Percentiles rank a stretch among this genome's conserved stretches.
phyloP scores from a whole-genome alignment of 352 stramenopile species.

The Peronosclerospora sorghi region DNA sequence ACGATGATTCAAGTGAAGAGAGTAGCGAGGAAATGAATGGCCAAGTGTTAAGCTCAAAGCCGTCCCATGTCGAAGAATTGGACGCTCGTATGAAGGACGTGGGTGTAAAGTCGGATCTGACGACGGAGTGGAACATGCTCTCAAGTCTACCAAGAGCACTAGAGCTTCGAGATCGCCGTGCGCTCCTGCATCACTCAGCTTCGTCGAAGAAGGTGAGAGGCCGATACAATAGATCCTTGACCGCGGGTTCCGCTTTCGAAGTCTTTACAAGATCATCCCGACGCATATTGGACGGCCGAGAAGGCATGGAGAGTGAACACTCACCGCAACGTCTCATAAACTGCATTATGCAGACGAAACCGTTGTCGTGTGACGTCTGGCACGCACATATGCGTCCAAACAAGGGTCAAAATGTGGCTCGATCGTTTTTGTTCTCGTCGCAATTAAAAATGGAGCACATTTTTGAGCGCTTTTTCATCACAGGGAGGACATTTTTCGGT shows the following conservation, averaged over 20 bases:
- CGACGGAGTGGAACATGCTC: slow-evolving; percentile 1
- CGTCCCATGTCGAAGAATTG: slow-evolving; percentile 6
- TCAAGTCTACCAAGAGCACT: slow-evolving; percentile 12
- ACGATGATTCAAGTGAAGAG: slow-evolving; percentile 53
- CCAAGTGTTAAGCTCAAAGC: too few species aligned
- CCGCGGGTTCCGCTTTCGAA: slow-evolving; percentile 32
- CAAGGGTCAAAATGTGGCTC: slow-evolving; percentile 51
- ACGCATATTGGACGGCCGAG: slow-evolving; percentile 18
- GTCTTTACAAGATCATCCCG: slow-evolving; percentile 9
- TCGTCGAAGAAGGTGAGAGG: slow-evolving; percentile 10
- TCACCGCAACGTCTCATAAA: slow-evolving; percentile 53
- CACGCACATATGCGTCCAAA: slow-evolving; percentile 30
- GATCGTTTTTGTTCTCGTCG: slow-evolving; percentile 71
- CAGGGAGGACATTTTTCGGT: slow-evolving; percentile 29
- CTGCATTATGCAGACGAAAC: slow-evolving; percentile 67
- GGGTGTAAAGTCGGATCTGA: slow-evolving; percentile 3
- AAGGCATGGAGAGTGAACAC: slow-evolving; percentile 7
- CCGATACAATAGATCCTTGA: slow-evolving; percentile 43
- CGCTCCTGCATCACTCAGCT: slow-evolving; percentile 20
- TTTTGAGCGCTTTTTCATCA: slow-evolving; percentile 78
- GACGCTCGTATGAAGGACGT: slow-evolving; percentile 8
- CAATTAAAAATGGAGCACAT: slow-evolving; percentile 71
- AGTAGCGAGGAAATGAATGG: slow-evolving; percentile 6
- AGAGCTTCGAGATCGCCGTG: slow-evolving; percentile 22
- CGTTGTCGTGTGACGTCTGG: slow-evolving; percentile 49